Percentiles rank a stretch among this genome's conserved stretches.
These are phyloP conservation scores for Ogataea angusta DNA, from an alignment of 805 yeast species.

Conservation along the genomic window DNA sequence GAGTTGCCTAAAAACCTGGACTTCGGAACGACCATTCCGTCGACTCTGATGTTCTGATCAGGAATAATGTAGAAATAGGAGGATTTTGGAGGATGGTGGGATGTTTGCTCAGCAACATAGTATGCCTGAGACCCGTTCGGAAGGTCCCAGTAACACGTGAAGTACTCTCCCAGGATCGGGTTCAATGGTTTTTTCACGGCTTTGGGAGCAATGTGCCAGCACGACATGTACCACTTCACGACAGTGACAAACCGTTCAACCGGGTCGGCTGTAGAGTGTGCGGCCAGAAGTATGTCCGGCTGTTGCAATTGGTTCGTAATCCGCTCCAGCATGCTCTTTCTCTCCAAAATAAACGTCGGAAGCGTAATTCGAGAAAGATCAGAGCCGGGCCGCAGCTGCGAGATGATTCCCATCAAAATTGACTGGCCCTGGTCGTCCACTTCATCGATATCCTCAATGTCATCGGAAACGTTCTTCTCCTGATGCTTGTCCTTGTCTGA, in stretches of 20 bases:
- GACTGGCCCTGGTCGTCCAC: slow-evolving; percentile 87
- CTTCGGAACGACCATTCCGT: slow-evolving; percentile 84
- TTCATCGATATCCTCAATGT: slow-evolving; percentile 81
- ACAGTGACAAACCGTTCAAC: slow-evolving; percentile 69
- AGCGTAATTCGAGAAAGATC: slow-evolving; percentile 88
- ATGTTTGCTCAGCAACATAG: slow-evolving; percentile 90
- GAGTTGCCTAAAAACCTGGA: slow-evolving; percentile 92
- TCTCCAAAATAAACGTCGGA: slow-evolving; percentile 92
- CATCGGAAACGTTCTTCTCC: slow-evolving; percentile 15
- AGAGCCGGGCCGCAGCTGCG: slow-evolving; percentile 89
- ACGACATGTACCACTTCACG: slow-evolving; percentile 86
- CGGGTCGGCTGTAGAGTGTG: slow-evolving; percentile 57
- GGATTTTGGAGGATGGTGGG: slow-evolving; percentile 98
- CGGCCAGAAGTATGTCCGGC: slow-evolving; percentile 71
- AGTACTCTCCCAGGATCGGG: slow-evolving; percentile 90
- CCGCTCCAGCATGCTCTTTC: slow-evolving; percentile 94
- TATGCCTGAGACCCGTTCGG: slow-evolving; percentile 66
- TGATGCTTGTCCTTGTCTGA: slow-evolving; percentile 19
- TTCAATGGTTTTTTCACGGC: slow-evolving; percentile 97
- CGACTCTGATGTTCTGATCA: slow-evolving; percentile 73
- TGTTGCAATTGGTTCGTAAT: slow-evolving; percentile 84
- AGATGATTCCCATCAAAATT: slow-evolving; percentile 79
- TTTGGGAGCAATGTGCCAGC: slow-evolving; percentile 98
- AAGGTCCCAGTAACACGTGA: slow-evolving; percentile 89
- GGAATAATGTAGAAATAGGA: slow-evolving; percentile 89